A percentile compares a stretch with the other conserved stretches of the same genome.
Conservation (phyloP, 1,139 yeast genomes). For the Kazachstania sp. region DNA sequence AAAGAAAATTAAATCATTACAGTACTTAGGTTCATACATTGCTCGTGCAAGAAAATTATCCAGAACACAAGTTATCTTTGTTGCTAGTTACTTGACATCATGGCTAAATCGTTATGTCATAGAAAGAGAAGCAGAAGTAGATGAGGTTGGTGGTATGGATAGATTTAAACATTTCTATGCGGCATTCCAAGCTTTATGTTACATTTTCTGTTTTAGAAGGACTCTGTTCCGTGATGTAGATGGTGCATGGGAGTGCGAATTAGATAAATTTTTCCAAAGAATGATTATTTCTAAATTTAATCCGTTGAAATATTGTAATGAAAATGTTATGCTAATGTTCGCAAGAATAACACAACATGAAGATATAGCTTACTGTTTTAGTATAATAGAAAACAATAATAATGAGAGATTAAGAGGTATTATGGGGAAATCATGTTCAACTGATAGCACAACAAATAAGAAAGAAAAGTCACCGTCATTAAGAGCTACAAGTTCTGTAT, state of each 20-base stretch:
- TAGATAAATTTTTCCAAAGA: constrained; percentile 82
- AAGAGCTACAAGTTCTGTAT: constrained; percentile 16
- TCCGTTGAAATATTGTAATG: constrained; percentile 88
- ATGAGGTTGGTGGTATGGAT: constrained; percentile 63
- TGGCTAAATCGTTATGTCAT: constrained; percentile 77
- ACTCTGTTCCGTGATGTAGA: constrained; percentile 41
- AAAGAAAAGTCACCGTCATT: constrained; percentile 9
- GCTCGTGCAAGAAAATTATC: constrained; percentile 77
- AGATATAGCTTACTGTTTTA: constrained; percentile 86
- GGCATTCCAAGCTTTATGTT: constrained; percentile 84
- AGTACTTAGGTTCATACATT: constrained; percentile 81
- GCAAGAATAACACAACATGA: constrained; percentile 88
- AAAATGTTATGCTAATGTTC: constrained; percentile 86
- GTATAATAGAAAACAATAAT: constrained; percentile 85
- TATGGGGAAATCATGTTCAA: constrained; percentile 27
- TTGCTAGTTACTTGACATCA: constrained; percentile 66
- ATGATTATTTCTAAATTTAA: constrained; percentile 82
- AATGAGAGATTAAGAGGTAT: constrained; percentile 37
- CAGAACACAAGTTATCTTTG: constrained; percentile 64
- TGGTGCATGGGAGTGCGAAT: constrained; percentile 65
- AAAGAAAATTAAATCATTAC: constrained; percentile 78
- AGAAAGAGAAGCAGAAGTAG: constrained; percentile 77
- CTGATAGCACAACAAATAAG: constrained; percentile 22
- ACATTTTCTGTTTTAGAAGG: constrained; percentile 86
- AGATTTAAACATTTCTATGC: constrained; percentile 82